Evolutionary conservation across 2,329 filamentous ascomycete species (phyloP).

Genomic region (Leptographium lundbergii): DNA sequence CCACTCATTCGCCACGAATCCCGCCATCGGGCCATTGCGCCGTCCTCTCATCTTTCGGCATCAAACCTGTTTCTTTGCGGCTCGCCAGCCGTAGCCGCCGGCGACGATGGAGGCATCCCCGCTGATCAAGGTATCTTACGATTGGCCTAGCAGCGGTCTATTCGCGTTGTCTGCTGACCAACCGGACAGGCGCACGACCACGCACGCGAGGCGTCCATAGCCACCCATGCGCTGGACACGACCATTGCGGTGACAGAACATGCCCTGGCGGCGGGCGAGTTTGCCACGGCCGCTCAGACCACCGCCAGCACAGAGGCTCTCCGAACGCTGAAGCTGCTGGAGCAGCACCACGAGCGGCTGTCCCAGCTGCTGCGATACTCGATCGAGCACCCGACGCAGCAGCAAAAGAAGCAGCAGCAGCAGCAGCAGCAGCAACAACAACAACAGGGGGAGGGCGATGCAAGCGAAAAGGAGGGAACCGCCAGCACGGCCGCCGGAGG

Average conservation of each 20-base stretch:
- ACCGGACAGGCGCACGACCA: constrained; percentile 65
- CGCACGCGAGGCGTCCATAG: constrained; percentile 68
- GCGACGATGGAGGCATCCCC: constrained; percentile 2
- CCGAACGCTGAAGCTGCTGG: constrained; percentile 71
- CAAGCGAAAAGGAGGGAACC: constrained; percentile 5
- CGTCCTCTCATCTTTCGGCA: background rate
- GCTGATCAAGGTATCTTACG: background rate
- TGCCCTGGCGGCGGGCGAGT: constrained; percentile 76
- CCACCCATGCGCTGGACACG: constrained; percentile 61
- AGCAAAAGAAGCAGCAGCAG: constrained; percentile 2
- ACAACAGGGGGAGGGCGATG: background rate
- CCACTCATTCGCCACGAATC: too few relatives aligned
- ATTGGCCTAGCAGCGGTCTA: too few relatives aligned
- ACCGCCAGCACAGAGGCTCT: constrained; percentile 62
- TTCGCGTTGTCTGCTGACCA: background rate
- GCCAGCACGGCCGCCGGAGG: constrained; percentile 11
- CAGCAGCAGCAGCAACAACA: background rate
- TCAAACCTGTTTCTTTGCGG: background rate
- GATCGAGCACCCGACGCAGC: constrained; percentile 34
- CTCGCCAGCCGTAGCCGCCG: too few relatives aligned
- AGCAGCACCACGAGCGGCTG: constrained; percentile 75
- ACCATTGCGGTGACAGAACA: constrained; percentile 80
- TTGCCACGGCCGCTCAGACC: constrained; percentile 64
- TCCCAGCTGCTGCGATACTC: constrained; percentile 70
- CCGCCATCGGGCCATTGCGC: too few relatives aligned